Conservation (phyloP, 495 filamentous ascomycete species). For the Talaromyces thailandensis region DNA sequence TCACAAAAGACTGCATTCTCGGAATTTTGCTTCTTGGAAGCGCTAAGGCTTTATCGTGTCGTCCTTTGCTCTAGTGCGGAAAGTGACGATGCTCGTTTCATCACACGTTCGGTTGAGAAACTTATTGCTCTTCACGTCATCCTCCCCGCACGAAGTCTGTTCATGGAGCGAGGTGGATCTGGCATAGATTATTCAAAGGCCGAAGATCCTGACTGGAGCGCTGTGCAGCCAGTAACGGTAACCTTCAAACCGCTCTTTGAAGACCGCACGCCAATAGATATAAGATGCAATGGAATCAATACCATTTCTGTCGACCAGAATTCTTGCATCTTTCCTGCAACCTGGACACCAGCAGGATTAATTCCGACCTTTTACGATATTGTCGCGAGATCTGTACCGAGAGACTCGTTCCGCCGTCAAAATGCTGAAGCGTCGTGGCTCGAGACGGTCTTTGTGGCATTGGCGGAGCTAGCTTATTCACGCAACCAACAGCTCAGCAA, state of each 20-base stretch:
- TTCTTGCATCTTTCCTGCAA: background rate
- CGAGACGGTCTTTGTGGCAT: conserved; percentile 52
- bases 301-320: background rate
- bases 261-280: conserved; percentile 4
- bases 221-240: conserved; percentile 35
- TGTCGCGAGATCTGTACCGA: conserved; percentile 43
- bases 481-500: conserved; percentile 22
- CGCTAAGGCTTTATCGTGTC: conserved; percentile 28
- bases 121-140: conserved; percentile 64
- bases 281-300: background rate
- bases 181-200: conserved; percentile 37
- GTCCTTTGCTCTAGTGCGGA: conserved; percentile 24
- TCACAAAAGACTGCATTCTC: conserved; percentile 25
- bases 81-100: conserved; percentile 28
- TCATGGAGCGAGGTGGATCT: conserved; percentile 34
- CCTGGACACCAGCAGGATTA: conserved; percentile 23
- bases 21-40: conserved; percentile 29
- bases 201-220: conserved; percentile 34
- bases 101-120: conserved; percentile 44
- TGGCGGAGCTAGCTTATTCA: conserved; percentile 38
- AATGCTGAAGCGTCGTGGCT: conserved; percentile 55
- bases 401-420: conserved; percentile 43
- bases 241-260: conserved; percentile 28
- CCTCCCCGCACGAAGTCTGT: conserved; percentile 51
- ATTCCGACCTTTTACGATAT: conserved; percentile 44